phyloP scores from a whole-genome alignment of 345 rosid genomes.

The Raphanus sativus region DNA sequence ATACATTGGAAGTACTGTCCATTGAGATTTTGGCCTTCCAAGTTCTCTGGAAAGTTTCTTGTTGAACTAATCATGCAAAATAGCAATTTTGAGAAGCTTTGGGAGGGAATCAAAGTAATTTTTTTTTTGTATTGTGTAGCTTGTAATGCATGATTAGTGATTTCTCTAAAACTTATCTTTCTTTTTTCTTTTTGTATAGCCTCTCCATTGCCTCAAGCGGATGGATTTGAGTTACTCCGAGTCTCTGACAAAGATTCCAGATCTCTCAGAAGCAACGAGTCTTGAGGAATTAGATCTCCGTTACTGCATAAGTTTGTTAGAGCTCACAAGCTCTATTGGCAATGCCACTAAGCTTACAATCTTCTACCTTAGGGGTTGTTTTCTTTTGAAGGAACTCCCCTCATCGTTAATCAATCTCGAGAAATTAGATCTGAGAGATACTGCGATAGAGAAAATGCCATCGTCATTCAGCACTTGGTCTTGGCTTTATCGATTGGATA shows the following conservation, averaged over 20 bases:
- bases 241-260: not conserved
- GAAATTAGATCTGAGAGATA: not conserved
- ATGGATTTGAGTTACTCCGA: not conserved
- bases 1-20: not conserved
- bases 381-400: not conserved
- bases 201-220: not conserved
- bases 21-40: conserved; percentile 1
- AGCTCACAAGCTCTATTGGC: conserved; percentile 12
- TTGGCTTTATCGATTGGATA: not conserved
- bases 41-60: conserved; percentile 9
- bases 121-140: not conserved
- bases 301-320: not conserved
- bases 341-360: conserved; percentile 9
- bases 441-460: conserved; percentile 22
- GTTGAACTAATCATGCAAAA: not conserved
- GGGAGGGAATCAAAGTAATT: conserved; percentile 20
- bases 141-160: not conserved
- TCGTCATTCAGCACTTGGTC: conserved; percentile 6
- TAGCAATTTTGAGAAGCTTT: conserved; percentile 26
- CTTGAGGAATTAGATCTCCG: not conserved
- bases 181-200: not conserved
- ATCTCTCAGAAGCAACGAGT: not conserved
- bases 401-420: conserved; percentile 4
- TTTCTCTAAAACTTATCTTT: not conserved
- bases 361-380: not conserved